Percentiles rank a stretch among this genome's conserved stretches.
Evolutionary conservation across 495 filamentous ascomycete species (phyloP).

Genomic region (Rhizodiscina lignyota): DNA sequence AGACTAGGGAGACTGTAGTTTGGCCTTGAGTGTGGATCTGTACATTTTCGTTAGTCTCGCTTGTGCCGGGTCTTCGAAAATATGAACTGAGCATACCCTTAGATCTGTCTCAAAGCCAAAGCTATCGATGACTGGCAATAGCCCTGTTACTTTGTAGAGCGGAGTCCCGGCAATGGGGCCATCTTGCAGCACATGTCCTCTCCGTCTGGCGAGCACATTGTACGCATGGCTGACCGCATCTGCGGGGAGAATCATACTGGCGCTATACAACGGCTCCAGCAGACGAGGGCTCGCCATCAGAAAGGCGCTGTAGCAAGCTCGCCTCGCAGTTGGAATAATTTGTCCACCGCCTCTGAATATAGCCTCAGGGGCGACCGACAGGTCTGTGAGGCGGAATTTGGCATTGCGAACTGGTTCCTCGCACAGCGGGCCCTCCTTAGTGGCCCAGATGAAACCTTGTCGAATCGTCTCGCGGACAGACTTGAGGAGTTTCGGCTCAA

Average conservation of each 20-base stretch:
- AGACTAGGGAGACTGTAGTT: constrained; percentile 76
- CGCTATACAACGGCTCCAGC: constrained; percentile 89
- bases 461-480: constrained; percentile 78
- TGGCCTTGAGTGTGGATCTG: constrained; percentile 85
- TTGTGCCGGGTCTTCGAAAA: neutral
- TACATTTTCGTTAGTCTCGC: neutral
- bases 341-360: constrained; percentile 93
- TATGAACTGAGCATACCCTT: constrained; percentile 22
- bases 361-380: constrained; percentile 68
- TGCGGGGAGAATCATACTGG: constrained; percentile 83
- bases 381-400: constrained; percentile 87
- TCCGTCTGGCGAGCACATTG: constrained; percentile 72
- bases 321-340: constrained; percentile 85
- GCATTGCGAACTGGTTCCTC: constrained; percentile 98
- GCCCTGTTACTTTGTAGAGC: constrained; percentile 76
- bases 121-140: constrained; percentile 88
- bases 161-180: constrained; percentile 85
- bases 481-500: constrained; percentile 80
- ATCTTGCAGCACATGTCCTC: constrained; percentile 86
- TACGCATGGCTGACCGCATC: constrained; percentile 79
- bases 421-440: constrained; percentile 87
- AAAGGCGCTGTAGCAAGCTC: constrained; percentile 87
- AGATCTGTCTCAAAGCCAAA: constrained; percentile 98
- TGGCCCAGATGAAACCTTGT: constrained; percentile 92
- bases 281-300: constrained; percentile 90